A percentile compares a stretch with the other conserved stretches of the same genome.
phyloP scores from a whole-genome alignment of 1,284 basidiomycete species.

The Xerocomus amazonicus region DNA sequence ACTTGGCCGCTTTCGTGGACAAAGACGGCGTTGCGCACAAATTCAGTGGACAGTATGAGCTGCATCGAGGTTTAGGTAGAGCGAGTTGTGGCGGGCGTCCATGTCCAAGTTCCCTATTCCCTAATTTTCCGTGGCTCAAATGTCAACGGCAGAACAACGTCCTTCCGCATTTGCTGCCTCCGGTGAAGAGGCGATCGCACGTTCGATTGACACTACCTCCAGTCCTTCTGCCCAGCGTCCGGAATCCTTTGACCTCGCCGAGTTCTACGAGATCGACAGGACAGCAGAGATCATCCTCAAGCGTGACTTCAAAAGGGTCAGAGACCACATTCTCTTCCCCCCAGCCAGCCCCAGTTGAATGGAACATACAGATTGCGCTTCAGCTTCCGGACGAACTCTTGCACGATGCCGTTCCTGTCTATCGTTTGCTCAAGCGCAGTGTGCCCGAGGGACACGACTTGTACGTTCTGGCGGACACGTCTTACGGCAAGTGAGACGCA shows the following conservation, averaged over 20 bases:
- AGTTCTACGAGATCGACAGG: constrained; percentile 61
- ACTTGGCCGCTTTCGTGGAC: constrained; percentile 24
- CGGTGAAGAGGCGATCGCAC: constrained; percentile 57
- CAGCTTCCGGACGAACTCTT: constrained; percentile 97
- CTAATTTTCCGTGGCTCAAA: neutral
- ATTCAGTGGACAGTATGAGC: constrained; percentile 20
- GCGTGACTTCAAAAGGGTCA: constrained; percentile 58
- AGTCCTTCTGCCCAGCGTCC: constrained; percentile 38
- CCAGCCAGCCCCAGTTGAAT: constrained; percentile 2
- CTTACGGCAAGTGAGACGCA: constrained; percentile 81
- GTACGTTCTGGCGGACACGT: constrained; percentile 94
- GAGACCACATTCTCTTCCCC: constrained; percentile 24
- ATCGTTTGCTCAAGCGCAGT: constrained; percentile 58
- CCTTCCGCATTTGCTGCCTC: constrained; percentile 48
- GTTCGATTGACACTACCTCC: constrained; percentile 44
- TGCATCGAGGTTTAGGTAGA: constrained; percentile 11
- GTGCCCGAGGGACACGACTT: constrained; percentile 57
- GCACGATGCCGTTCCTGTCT: constrained; percentile 86
- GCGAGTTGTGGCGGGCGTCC: neutral
- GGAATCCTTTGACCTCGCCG: constrained; percentile 40
- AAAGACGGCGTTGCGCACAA: constrained; percentile 24
- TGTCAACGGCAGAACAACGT: constrained; percentile 13
- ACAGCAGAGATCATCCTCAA: constrained; percentile 50
- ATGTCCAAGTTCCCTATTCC: neutral
- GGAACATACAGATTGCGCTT: constrained; percentile 68